Evolutionary conservation across 306 rosid genomes (phyloP).

Genomic region (Rosa multiflora): DNA sequence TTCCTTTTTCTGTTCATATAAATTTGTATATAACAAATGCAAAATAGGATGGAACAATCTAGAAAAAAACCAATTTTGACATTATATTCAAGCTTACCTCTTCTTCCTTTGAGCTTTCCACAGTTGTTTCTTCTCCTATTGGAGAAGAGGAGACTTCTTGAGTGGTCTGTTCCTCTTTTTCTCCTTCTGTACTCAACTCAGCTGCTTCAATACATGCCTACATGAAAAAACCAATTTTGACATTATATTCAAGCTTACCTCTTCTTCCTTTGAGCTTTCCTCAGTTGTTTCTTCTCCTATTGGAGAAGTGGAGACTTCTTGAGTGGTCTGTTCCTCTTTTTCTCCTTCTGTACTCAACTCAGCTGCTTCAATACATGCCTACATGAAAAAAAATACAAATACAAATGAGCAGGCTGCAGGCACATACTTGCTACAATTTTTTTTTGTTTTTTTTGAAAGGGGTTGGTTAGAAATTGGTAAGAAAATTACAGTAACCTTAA

Average conservation of each 20-base stretch:
- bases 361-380: constrained; percentile 21
- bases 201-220: constrained; percentile 22
- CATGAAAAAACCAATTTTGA: not conserved
- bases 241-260: constrained; percentile 23
- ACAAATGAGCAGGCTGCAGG: too few species aligned
- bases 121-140: constrained; percentile 2
- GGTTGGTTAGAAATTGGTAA: too few species aligned
- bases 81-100: constrained; percentile 24
- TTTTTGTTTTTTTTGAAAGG: too few species aligned
- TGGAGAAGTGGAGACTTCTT: constrained; percentile 18
- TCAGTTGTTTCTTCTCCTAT: constrained; percentile 5
- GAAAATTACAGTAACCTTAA: not conserved
- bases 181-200: constrained; percentile 16
- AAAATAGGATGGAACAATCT: constrained; percentile 8
- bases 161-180: constrained; percentile 17
- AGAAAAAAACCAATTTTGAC: constrained; percentile 1
- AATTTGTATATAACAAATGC: not conserved
- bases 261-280: constrained; percentile 29
- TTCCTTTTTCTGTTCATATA: constrained; percentile 23
- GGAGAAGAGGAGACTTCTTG: constrained; percentile 19
- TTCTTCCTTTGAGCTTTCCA: constrained; percentile 27
- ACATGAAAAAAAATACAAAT: not conserved
- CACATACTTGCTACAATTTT: not conserved
- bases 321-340: constrained; percentile 15
- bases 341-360: constrained; percentile 17